A percentile compares a stretch with the other conserved stretches of the same genome.
Evolutionary conservation across 2,329 filamentous ascomycete genomes (phyloP).

Genomic region (Bipolaris cookei): DNA sequence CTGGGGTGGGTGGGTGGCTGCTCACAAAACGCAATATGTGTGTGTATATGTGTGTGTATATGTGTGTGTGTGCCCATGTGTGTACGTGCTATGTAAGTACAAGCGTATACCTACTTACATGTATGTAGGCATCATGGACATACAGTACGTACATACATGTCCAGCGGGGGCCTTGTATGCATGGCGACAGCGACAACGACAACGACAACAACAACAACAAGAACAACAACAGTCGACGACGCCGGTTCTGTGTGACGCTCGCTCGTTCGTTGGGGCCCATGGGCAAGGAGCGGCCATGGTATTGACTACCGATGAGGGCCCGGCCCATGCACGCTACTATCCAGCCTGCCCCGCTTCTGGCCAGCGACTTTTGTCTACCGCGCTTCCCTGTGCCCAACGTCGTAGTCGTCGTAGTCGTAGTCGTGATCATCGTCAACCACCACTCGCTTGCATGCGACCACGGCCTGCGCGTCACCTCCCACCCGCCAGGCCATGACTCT

Average conservation of each 20-base stretch:
- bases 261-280: conserved; percentile 9
- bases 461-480: not conserved
- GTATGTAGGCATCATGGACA: no score
- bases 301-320: conserved; percentile 27
- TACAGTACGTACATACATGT: no score
- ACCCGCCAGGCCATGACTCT: not conserved
- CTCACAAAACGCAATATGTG: conserved; percentile 14
- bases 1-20: conserved; percentile 18
- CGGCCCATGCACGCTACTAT: conserved; percentile 20
- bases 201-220: no score
- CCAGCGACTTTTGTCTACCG: not conserved
- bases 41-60: conserved; percentile 9
- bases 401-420: no score
- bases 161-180: no score
- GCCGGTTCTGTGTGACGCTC: conserved; percentile 24
- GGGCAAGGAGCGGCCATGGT: conserved; percentile 22
- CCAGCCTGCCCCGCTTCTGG: conserved; percentile 12
- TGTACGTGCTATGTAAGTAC: no score
- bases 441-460: not conserved
- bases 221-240: not conserved
- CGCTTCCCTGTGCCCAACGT: not conserved
- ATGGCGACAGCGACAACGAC: no score
- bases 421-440: no score
- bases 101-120: no score
- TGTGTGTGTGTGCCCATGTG: conserved; percentile 12